phyloP scores from a whole-genome alignment of 1,139 yeast species.

The Pichia sp. region DNA sequence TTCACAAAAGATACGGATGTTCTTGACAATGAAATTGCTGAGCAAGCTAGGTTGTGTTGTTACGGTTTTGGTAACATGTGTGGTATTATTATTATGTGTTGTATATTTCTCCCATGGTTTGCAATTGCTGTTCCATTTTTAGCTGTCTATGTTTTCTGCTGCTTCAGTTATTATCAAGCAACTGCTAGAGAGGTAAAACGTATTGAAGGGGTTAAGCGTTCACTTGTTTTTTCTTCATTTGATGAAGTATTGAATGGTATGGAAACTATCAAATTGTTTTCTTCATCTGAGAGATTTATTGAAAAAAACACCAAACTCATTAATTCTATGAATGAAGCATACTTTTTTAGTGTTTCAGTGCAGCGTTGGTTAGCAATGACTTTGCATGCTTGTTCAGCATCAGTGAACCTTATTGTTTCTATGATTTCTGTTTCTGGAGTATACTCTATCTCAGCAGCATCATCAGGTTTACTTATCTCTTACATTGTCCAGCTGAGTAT shows the following conservation, averaged over 20 bases:
- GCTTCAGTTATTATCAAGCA: slow-evolving; percentile 61
- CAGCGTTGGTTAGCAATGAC: slow-evolving; percentile 54
- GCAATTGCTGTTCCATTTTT: slow-evolving; percentile 53
- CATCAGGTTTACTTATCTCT: slow-evolving; percentile 60
- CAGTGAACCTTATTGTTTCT: slow-evolving; percentile 37
- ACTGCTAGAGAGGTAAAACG: slow-evolving; percentile 77
- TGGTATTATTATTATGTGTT: slow-evolving; percentile 61
- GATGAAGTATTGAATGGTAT: slow-evolving; percentile 70
- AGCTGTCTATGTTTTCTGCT: slow-evolving; percentile 36
- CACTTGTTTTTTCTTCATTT: slow-evolving; percentile 70
- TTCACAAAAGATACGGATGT: slow-evolving; percentile 58
- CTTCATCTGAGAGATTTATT: slow-evolving; percentile 43
- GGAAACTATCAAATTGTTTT: slow-evolving; percentile 54
- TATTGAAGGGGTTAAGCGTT: slow-evolving; percentile 68
- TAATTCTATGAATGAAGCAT: slow-evolving; percentile 65
- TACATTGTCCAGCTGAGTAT: slow-evolving; percentile 39
- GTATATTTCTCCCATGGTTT: slow-evolving; percentile 66
- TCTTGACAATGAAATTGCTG: slow-evolving; percentile 51
- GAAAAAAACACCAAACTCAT: slow-evolving; percentile 41
- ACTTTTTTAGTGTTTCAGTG: slow-evolving; percentile 48
- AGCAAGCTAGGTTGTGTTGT: slow-evolving; percentile 41
- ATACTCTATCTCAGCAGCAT: slow-evolving; percentile 39
- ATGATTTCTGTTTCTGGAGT: slow-evolving; percentile 37
- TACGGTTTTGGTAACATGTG: slow-evolving; percentile 47
- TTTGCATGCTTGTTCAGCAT: slow-evolving; percentile 38